Percentiles rank a stretch among this genome's conserved stretches.
These are phyloP conservation scores for Trypanosoma platydactyli DNA, from an alignment of 208 protist genomes.

Conservation along the genomic window DNA sequence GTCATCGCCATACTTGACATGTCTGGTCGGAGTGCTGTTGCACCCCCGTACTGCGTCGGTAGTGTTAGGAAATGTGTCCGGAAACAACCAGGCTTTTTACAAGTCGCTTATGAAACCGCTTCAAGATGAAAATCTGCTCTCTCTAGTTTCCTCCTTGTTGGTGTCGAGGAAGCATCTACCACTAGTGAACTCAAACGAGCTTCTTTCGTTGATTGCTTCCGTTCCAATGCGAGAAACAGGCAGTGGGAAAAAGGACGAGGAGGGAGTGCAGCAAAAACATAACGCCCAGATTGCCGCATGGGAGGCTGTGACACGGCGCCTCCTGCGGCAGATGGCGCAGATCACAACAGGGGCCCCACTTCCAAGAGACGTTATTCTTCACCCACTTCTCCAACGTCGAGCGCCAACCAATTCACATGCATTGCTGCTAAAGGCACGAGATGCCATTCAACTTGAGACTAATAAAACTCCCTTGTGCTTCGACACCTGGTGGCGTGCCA, in stretches of 20 bases:
- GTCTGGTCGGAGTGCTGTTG: conserved; percentile 72
- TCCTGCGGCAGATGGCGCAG: conserved; percentile 54
- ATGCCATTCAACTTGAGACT: conserved; percentile 42
- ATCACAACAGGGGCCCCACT: conserved; percentile 47
- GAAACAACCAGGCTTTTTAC: conserved; percentile 74
- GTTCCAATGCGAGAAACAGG: conserved; percentile 5
- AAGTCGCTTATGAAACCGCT: conserved; percentile 69
- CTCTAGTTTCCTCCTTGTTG: conserved; percentile 48
- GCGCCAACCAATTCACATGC: conserved; percentile 47
- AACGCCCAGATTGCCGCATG: not conserved
- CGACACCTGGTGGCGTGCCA: conserved; percentile 86
- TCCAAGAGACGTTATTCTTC: conserved; percentile 25
- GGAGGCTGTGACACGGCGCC: conserved; percentile 27
- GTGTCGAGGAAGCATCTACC: conserved; percentile 41
- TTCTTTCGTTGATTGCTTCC: conserved; percentile 55
- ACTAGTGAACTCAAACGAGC: conserved; percentile 77
- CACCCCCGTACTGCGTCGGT: conserved; percentile 58
- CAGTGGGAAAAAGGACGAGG: not conserved
- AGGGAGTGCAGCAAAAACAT: not conserved
- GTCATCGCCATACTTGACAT: conserved; percentile 70
- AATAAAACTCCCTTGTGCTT: conserved; percentile 66
- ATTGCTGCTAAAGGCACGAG: conserved; percentile 40
- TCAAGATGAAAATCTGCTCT: conserved; percentile 55
- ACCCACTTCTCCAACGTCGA: conserved; percentile 28
- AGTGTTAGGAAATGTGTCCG: conserved; percentile 67